These are phyloP conservation scores for Collybia mongolica DNA, from an alignment of 768 basidiomycete genomes.

Conservation along the genomic window DNA sequence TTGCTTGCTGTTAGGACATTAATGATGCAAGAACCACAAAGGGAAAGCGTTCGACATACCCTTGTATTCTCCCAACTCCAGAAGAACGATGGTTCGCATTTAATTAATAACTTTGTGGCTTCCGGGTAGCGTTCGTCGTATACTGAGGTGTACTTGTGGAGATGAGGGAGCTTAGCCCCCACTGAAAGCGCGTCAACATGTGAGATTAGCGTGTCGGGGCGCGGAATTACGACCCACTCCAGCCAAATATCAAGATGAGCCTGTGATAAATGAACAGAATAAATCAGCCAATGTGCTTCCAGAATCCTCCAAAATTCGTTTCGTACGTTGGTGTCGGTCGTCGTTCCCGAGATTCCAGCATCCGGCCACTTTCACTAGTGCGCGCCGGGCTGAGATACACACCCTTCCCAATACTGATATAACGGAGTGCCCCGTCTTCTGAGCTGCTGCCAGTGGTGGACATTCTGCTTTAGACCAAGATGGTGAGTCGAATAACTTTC, in stretches of 20 bases:
- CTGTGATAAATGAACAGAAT: constrained; percentile 15
- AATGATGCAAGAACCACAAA: background rate
- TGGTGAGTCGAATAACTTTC: too few relatives aligned
- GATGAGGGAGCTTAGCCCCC: constrained; percentile 43
- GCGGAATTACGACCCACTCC: constrained; percentile 37
- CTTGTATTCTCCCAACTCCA: constrained; percentile 26
- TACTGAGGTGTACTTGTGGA: constrained; percentile 42
- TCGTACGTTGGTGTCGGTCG: too few relatives aligned
- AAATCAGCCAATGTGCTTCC: too few relatives aligned
- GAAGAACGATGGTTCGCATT: constrained; percentile 34
- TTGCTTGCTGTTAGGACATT: constrained; percentile 19
- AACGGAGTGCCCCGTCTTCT: too few relatives aligned
- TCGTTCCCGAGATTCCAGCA: too few relatives aligned
- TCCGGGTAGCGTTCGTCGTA: constrained; percentile 42
- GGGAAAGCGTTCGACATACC: constrained; percentile 22
- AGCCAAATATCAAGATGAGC: constrained; percentile 42
- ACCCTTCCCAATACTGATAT: too few relatives aligned
- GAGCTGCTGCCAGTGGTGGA: too few relatives aligned
- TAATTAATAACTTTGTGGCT: constrained; percentile 39
- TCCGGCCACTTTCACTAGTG: too few relatives aligned
- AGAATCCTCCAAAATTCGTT: too few relatives aligned
- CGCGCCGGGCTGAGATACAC: too few relatives aligned
- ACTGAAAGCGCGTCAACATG: constrained; percentile 25
- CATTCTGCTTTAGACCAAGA: too few relatives aligned
- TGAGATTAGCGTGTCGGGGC: background rate